A percentile compares a stretch with the other conserved stretches of the same genome.
Evolutionary conservation across 176 grass and related monocot species (phyloP).

Genomic region (Hsuehochloa calcarea): DNA sequence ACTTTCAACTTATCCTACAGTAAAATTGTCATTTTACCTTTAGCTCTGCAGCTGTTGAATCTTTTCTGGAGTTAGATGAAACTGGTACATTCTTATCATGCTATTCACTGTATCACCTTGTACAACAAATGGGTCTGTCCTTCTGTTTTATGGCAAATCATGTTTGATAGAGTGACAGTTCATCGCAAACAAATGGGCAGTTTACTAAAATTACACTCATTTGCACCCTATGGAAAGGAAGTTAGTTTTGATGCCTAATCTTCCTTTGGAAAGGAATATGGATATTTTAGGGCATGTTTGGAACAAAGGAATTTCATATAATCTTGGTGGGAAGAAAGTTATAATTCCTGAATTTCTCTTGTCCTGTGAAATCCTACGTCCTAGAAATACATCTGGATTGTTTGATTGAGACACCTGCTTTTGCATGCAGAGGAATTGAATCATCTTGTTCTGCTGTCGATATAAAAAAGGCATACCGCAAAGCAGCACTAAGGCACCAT

Average conservation of each 20-base stretch:
- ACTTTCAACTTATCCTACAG: neutral
- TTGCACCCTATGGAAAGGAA: neutral
- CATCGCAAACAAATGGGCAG: conserved; percentile 14
- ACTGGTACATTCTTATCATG: neutral
- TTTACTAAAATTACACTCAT: neutral
- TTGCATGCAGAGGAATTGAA: conserved; percentile 67
- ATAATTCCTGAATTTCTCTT: neutral
- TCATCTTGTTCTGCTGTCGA: conserved; percentile 60
- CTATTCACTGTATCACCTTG: conserved; percentile 4
- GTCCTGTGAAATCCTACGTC: neutral
- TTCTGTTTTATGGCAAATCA: neutral
- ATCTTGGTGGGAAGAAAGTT: conserved; percentile 17
- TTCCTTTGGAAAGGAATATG: conserved; percentile 16
- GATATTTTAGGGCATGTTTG: neutral
- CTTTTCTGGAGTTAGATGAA: conserved; percentile 4
- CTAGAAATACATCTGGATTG: neutral
- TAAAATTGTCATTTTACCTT: neutral
- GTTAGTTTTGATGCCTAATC: neutral
- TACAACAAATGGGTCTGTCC: neutral
- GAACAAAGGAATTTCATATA: neutral
- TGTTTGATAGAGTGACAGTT: conserved; percentile 14
- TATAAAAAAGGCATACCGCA: conserved; percentile 84
- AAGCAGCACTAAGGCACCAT: conserved; percentile 85
- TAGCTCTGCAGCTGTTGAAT: neutral
- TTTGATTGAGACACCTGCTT: conserved; percentile 18